Conservation (phyloP, 148 eudicot genomes). For the Fallopia convolvulus region DNA sequence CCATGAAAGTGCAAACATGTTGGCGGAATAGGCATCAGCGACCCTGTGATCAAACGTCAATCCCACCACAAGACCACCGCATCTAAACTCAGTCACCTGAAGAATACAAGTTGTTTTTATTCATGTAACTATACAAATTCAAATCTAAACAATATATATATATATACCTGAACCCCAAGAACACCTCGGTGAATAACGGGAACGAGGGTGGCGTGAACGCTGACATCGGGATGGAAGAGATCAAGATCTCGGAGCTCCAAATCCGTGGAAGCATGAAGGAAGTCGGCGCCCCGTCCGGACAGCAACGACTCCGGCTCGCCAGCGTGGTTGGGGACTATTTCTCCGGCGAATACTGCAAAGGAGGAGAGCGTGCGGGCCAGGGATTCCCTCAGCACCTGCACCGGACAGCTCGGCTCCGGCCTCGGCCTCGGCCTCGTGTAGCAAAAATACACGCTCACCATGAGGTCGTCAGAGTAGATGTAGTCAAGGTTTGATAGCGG, state of each 20-base stretch:
- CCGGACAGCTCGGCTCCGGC: not conserved
- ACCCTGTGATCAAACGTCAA: conserved; percentile 66
- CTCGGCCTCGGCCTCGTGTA: not conserved
- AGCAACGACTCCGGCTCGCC: conserved; percentile 7
- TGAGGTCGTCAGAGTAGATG: not conserved
- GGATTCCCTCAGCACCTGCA: not conserved
- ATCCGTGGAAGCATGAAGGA: not conserved
- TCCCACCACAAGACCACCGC: conserved; percentile 53
- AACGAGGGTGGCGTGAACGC: not conserved
- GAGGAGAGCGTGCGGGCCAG: conserved; percentile 9
- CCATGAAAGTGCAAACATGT: conserved; percentile 83
- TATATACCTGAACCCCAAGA: conserved; percentile 1
- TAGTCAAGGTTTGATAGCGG: conserved; percentile 7
- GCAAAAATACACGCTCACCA: conserved; percentile 7
- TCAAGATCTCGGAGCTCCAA: conserved; percentile 9
- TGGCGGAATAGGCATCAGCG: conserved; percentile 60
- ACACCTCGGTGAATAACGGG: not conserved
- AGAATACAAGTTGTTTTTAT: too few relatives aligned
- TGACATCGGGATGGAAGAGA: conserved; percentile 6
- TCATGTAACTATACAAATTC: too few relatives aligned
- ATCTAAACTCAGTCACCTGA: conserved; percentile 52
- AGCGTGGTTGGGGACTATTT: not conserved
- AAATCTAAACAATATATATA: too few relatives aligned
- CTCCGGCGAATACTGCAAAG: conserved; percentile 4
- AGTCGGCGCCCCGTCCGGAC: not conserved